Evolutionary conservation across 2,329 filamentous ascomycete species (phyloP).

Genomic region (Sporothrix mexicana): DNA sequence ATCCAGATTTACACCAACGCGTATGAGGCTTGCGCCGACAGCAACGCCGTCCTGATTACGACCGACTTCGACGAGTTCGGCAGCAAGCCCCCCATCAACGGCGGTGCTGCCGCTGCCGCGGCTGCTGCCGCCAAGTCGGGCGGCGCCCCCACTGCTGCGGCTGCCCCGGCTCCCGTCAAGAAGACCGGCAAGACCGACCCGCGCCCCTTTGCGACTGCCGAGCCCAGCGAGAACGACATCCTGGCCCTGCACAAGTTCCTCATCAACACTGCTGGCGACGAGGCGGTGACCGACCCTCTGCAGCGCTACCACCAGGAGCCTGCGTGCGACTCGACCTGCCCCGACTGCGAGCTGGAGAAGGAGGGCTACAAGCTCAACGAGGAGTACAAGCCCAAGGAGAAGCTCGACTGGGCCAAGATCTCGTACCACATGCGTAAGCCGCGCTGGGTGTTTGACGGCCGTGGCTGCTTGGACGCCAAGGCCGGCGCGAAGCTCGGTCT

Average conservation of each 20-base stretch:
- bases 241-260: conserved; percentile 56
- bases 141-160: neutral
- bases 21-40: conserved; percentile 56
- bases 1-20: conserved; percentile 56
- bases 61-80: conserved; percentile 64
- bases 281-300: conserved; percentile 51
- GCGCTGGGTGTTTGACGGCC: conserved; percentile 63
- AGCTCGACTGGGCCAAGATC: conserved; percentile 59
- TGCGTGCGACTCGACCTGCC: conserved; percentile 53
- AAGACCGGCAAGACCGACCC: conserved; percentile 52
- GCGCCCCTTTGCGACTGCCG: conserved; percentile 50
- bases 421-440: conserved; percentile 58
- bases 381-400: conserved; percentile 55
- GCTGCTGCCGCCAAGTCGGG: conserved; percentile 39
- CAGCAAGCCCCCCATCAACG: conserved; percentile 41
- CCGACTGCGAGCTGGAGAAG: conserved; percentile 53
- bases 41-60: conserved; percentile 60
- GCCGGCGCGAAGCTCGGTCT: conserved; percentile 58
- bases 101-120: conserved; percentile 35
- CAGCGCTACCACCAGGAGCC: conserved; percentile 54
- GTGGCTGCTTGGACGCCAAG: conserved; percentile 57
- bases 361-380: conserved; percentile 38
- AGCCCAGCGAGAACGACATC: conserved; percentile 53
- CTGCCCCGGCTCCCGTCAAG: conserved; percentile 27
- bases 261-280: conserved; percentile 43